phyloP scores from a whole-genome alignment of 129 eudicot genomes.

The Saussurea involucrata region DNA sequence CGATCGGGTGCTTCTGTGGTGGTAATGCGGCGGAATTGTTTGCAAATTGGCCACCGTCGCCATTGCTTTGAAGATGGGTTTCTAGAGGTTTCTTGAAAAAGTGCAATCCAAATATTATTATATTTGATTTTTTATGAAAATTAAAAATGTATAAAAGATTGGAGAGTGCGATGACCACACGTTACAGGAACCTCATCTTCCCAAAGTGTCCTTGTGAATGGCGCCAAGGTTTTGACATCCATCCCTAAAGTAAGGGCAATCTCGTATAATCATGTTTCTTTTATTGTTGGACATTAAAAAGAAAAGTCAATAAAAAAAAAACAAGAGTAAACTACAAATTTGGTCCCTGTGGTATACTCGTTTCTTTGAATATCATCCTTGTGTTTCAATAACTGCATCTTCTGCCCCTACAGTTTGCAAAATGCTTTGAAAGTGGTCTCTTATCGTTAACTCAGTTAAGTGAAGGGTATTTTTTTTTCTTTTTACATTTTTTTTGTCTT shows the following conservation, averaged over 20 bases:
- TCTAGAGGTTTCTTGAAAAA: constrained; percentile 8
- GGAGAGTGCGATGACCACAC: constrained; percentile 79
- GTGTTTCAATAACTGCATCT: no score
- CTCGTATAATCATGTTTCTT: not conserved
- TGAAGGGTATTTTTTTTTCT: no score
- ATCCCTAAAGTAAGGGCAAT: not conserved
- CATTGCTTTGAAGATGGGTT: constrained; percentile 28
- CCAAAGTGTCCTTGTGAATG: constrained; percentile 16
- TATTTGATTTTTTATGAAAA: not conserved
- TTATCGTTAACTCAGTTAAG: no score
- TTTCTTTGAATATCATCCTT: no score
- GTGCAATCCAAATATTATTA: not conserved
- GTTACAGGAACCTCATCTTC: constrained; percentile 54
- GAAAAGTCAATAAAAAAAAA: no score
- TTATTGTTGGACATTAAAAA: no score
- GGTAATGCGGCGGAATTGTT: constrained; percentile 31
- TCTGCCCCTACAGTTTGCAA: no score
- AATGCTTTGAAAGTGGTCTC: no score
- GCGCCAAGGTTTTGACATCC: constrained; percentile 26
- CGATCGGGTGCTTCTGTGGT: constrained; percentile 36
- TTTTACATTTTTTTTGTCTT: no score
- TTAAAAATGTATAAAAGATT: not conserved
- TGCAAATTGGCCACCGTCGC: constrained; percentile 47
- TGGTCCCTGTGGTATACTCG: no score
- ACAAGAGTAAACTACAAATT: no score